phyloP scores from a whole-genome alignment of 2,329 filamentous ascomycete species.

The Keithomyces neogunnii region DNA sequence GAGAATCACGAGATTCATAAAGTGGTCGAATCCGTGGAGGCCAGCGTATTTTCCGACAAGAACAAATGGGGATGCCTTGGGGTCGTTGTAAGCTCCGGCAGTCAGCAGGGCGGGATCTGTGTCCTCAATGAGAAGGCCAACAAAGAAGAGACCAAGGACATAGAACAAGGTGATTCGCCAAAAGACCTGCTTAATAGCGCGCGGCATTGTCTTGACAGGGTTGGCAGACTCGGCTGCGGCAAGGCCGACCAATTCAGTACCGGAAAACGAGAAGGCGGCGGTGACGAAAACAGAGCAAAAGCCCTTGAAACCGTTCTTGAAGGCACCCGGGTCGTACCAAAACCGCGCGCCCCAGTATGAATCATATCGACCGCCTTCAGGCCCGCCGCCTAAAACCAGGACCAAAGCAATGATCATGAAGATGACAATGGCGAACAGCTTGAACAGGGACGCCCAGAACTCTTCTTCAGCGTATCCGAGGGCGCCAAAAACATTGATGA shows the following conservation, averaged over 20 bases:
- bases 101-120: slow-evolving; percentile 35
- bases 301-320: slow-evolving; percentile 62
- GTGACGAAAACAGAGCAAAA: slow-evolving; percentile 63
- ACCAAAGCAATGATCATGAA: slow-evolving; percentile 55
- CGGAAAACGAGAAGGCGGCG: slow-evolving; percentile 60
- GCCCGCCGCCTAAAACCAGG: slow-evolving; percentile 49
- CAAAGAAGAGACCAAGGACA: slow-evolving; percentile 38
- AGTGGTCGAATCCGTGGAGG: slow-evolving; percentile 37
- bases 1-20: slow-evolving; percentile 47
- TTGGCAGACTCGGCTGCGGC: slow-evolving; percentile 61
- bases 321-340: slow-evolving; percentile 39
- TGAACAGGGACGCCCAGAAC: slow-evolving; percentile 42
- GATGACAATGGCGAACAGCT: slow-evolving; percentile 45
- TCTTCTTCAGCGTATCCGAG: slow-evolving; percentile 43
- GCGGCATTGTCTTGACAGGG: slow-evolving; percentile 63
- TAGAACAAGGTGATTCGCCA: slow-evolving; percentile 46
- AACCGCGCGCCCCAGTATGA: slow-evolving; percentile 34
- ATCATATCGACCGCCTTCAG: slow-evolving; percentile 31
- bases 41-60: slow-evolving; percentile 38
- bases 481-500: slow-evolving; percentile 43
- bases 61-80: slow-evolving; percentile 40
- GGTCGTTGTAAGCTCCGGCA: slow-evolving; percentile 33
- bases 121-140: slow-evolving; percentile 36
- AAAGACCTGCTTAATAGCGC: slow-evolving; percentile 68
- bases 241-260: slow-evolving; percentile 61